Evolutionary conservation across 1,139 yeast species (phyloP), one percentile per base, ranked within the genome.

Genomic region (Pneumocystis wakefieldiae): DNA sequence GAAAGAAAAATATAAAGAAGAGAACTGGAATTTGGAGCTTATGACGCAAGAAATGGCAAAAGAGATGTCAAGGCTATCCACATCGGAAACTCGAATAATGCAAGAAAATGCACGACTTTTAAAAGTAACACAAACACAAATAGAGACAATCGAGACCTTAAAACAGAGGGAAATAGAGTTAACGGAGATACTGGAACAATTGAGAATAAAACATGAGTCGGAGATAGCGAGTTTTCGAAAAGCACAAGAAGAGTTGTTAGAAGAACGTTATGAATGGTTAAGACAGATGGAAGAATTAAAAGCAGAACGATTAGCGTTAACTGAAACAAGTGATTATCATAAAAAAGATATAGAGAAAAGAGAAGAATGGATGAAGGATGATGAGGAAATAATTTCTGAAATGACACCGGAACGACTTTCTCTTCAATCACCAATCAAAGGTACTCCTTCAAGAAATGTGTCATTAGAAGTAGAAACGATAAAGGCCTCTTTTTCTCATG

Each of bases 11-110:
- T 76, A 81, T 67, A 84, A 84, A 70, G 91, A 87, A 69, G 80
- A 81, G 64, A 86, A 85, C 70, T 88, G 96, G 95, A 88, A 86
- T 69, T 77, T 88, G 66, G 90, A 86, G 71, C 74, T 84, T 38
- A 78, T 79, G 62, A 72, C 85, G 19, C 81, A 82, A 62, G 78
- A 76, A 59, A 74, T 83, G 62, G 73, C 71, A 61, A 64, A 70
- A 10, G 70, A 71, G 10, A 64, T 57, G 66, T 19, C 62, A 70
- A 29, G 28, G 59, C 19, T 60, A 61, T 24, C 19, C 10, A 38
- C 37, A n/a, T 15, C 29, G 48, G 24, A 57, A 42, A 15, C 37
- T 35, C 17, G 63, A 19, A 10, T 37, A 59, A 24, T 57, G 57
- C 35, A 35, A 41, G 37, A 55, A 32, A 35, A 61, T 42, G 29